phyloP scores from a whole-genome alignment of 169 alveolate genomes.

The Plasmodium berghei region DNA sequence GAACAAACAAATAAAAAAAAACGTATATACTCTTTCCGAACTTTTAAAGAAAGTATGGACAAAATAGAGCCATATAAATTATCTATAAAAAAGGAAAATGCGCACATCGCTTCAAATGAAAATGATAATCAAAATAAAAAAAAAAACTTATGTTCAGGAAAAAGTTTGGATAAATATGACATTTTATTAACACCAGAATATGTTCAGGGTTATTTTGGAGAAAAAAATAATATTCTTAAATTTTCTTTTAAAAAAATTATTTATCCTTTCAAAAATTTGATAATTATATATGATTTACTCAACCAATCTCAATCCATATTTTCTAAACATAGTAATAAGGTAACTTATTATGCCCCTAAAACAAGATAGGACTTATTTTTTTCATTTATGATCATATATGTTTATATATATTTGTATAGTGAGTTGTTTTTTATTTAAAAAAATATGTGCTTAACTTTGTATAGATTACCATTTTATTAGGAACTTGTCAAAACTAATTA shows the following conservation, averaged over 20 bases:
- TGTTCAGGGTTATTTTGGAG: conserved; percentile 41
- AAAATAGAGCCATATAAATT: conserved; percentile 11
- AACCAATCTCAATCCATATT: conserved; percentile 30
- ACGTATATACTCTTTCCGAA: neutral
- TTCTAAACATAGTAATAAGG: conserved; percentile 47
- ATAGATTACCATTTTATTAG: neutral
- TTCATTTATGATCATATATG: no score
- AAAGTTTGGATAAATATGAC: neutral
- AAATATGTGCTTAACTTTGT: neutral
- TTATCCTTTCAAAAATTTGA: conserved; percentile 36
- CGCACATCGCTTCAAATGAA: neutral
- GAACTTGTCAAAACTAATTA: neutral
- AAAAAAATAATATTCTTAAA: conserved; percentile 44
- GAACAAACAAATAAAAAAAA: neutral
- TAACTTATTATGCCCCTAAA: neutral
- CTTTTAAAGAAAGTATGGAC: conserved; percentile 9
- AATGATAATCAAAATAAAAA: neutral
- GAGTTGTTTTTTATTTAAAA: neutral
- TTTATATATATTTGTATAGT: neutral
- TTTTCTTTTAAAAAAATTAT: conserved; percentile 32
- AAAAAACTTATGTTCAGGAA: neutral
- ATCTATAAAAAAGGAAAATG: conserved; percentile 14
- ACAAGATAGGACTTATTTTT: no score
- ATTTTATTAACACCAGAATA: conserved; percentile 26
- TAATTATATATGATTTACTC: conserved; percentile 44